Evolutionary conservation across 139 green algal species (phyloP).

Genomic region (Gonium pectorale): DNA sequence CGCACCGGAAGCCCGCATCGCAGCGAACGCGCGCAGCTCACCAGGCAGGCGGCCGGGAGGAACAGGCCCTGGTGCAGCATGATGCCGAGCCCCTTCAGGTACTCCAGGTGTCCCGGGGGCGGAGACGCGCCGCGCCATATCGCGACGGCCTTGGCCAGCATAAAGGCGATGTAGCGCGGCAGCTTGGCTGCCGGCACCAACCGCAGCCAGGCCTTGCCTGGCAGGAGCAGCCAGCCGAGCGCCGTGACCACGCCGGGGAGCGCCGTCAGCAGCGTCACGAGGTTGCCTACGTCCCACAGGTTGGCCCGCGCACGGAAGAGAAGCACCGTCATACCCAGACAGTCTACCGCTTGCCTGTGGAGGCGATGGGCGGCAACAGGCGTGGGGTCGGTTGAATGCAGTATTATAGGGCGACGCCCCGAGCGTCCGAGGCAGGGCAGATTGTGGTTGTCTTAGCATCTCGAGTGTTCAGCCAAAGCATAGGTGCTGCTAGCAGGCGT

Average conservation of each 20-base stretch:
- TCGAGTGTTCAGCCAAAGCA: no score
- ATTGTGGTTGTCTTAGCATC: no score
- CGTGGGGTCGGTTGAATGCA: no score
- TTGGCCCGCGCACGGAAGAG: background rate
- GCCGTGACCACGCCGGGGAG: background rate
- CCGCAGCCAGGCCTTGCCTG: background rate
- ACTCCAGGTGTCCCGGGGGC: background rate
- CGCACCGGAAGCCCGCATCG: background rate
- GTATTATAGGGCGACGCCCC: no score
- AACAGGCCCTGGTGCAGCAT: constrained; percentile 9
- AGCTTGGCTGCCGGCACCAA: background rate
- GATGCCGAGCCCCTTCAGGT: background rate
- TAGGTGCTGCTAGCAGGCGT: no score
- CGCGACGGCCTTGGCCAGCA: background rate
- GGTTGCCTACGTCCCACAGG: background rate
- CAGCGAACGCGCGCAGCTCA: background rate
- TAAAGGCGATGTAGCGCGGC: background rate
- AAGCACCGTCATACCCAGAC: background rate
- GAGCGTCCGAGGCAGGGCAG: no score
- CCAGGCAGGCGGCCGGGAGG: constrained; percentile 12
- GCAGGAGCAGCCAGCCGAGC: background rate
- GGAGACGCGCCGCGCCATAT: background rate
- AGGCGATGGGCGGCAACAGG: no score
- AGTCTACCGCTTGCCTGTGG: background rate
- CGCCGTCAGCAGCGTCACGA: background rate